Evolutionary conservation across 805 yeast genomes (phyloP), one percentile per base, ranked within the genome.

Genomic region (Monosporozyma aquatica): DNA sequence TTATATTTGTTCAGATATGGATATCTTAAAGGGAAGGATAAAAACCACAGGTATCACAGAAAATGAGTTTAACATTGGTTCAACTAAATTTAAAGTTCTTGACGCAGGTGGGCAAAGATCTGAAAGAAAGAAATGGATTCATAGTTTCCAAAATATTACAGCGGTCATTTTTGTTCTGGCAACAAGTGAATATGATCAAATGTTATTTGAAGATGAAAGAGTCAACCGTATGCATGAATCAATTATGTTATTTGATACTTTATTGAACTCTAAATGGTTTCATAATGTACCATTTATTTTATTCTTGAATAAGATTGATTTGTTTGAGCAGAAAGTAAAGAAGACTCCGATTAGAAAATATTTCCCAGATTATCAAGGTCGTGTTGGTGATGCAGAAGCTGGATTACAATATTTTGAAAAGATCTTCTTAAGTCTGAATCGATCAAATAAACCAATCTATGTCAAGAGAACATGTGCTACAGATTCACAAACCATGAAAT

Each of bases 51-150:
- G 98, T 3, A 87, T 92, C 41, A 83, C 94, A 1, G 95, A 90
- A 60, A 82, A 92, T 5, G 74, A 71, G 42, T 89, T 92, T 65
- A 70, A 71, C 43, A 76, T 90, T 47, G 76, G 78, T 8, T 71
- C 76, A 3, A 72, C 78, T 37, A 75, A 71, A 49, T 80, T 89
- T 59, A 79, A 78, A 54, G 85, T 92, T 33, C 66, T 87, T 35
- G 98, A 92, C 69, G 97, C 96, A 4, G 98, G 98, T 41, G 98
- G 98, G 2, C 97, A 89, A 65, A 67, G 96, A 47, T 77, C 86
- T 17, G 97, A 89, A 60, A 72, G 97, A 47, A 78, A 82, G 52
- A 89, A 89, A 60, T 89, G 97, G 97, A 84, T 89, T 48, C 95
- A 87, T 57, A 86, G 95, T 56, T 89, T 89, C 63, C 92, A 89